A percentile compares a stretch with the other conserved stretches of the same genome.
Conservation (phyloP, 345 rosid species). For the Rhizophora apiculata region DNA sequence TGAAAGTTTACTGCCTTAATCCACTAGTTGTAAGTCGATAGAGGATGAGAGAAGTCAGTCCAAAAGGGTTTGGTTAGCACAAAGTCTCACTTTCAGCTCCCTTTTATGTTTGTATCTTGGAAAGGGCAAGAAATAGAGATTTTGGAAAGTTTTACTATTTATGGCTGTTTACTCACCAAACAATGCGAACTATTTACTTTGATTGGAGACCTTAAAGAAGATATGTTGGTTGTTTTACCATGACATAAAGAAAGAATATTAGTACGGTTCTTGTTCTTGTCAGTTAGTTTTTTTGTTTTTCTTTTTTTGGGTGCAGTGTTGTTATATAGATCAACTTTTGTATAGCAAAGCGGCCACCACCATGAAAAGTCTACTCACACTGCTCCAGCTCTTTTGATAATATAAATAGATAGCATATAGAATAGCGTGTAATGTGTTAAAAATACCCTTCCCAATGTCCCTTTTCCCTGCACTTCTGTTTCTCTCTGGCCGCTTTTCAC, state of each 20-base stretch:
- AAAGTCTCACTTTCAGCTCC: not conserved
- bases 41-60: constrained; percentile 8
- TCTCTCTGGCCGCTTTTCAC: too few relatives aligned
- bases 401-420: too few relatives aligned
- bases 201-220: not conserved
- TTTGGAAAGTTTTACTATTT: not conserved
- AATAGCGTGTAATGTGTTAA: too few relatives aligned
- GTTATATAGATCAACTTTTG: too few relatives aligned
- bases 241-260: not conserved
- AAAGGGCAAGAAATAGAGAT: not conserved
- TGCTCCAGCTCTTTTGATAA: too few relatives aligned
- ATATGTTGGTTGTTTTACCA: not conserved
- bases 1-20: not conserved
- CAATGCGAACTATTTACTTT: not conserved
- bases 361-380: too few relatives aligned
- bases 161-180: constrained; percentile 8
- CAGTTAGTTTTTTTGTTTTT: too few relatives aligned
- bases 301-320: too few relatives aligned
- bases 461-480: too few relatives aligned
- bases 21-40: constrained; percentile 4
- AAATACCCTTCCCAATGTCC: too few relatives aligned
- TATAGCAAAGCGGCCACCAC: too few relatives aligned
- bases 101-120: not conserved
- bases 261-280: too few relatives aligned
- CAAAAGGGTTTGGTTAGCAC: constrained; percentile 13